Percentiles rank a stretch among this genome's conserved stretches.
Evolutionary conservation across 805 yeast genomes (phyloP).

Genomic region (Suhomyces prunicola): DNA sequence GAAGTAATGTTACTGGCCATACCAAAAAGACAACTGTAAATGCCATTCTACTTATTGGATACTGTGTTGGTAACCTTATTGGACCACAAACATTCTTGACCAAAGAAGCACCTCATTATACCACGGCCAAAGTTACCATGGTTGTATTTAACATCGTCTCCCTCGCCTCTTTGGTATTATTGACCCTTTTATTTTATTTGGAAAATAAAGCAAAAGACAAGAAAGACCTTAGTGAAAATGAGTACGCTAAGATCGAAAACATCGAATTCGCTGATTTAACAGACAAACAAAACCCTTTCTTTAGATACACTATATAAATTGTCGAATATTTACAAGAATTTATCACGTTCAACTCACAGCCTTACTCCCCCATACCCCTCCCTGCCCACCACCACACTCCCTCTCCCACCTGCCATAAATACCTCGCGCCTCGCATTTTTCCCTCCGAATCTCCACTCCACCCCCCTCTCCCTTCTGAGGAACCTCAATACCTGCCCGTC

Average conservation of each 20-base stretch:
- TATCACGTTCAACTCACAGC: no score
- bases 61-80: constrained; percentile 52
- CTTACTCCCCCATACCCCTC: no score
- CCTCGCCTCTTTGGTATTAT: constrained; percentile 21
- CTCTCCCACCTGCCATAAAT: no score
- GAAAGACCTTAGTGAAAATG: constrained; percentile 14
- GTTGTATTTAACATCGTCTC: constrained; percentile 32
- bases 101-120: constrained; percentile 43
- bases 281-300: constrained; percentile 51
- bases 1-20: constrained; percentile 53
- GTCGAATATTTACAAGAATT: no score
- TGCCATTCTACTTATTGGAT: constrained; percentile 45
- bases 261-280: constrained; percentile 52
- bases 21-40: constrained; percentile 52
- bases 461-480: no score
- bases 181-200: constrained; percentile 23
- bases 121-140: constrained; percentile 40
- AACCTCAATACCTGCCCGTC: no score
- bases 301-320: constrained; percentile 39
- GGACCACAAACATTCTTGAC: constrained; percentile 53
- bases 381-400: no score
- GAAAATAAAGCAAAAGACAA: constrained; percentile 41
- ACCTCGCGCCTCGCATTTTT: no score
- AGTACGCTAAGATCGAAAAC: constrained; percentile 32
- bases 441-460: no score